A percentile compares a stretch with the other conserved stretches of the same genome.
These are phyloP conservation scores for Cystofilobasidium capitatum DNA, from an alignment of 768 basidiomycete species.

Conservation along the genomic window DNA sequence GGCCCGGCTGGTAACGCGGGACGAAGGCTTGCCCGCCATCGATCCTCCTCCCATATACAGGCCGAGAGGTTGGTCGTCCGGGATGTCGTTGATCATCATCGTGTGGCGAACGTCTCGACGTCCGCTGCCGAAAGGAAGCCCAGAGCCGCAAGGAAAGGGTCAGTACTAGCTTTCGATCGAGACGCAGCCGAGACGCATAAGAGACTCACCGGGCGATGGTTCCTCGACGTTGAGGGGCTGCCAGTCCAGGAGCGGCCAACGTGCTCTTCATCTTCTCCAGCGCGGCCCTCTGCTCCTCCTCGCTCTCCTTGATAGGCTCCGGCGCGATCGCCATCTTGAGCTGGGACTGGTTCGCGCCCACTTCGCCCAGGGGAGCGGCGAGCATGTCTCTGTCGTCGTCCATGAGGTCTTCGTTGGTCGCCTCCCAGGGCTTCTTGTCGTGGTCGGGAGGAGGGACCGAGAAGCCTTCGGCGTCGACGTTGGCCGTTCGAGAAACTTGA, in stretches of 20 bases:
- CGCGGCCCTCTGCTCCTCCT: slow-evolving; percentile 39
- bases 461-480: slow-evolving; percentile 42
- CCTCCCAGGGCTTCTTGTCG: slow-evolving; percentile 39
- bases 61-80: slow-evolving; percentile 34
- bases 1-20: slow-evolving; percentile 10
- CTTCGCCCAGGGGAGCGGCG: slow-evolving; percentile 14
- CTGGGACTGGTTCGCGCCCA: slow-evolving; percentile 14
- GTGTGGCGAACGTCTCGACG: slow-evolving; percentile 41
- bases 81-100: slow-evolving; percentile 32
- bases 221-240: slow-evolving; percentile 28
- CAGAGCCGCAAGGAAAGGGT: background rate
- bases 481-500: background rate
- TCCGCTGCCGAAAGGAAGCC: slow-evolving; percentile 31
- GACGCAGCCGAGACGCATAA: background rate
- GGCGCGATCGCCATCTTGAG: slow-evolving; percentile 38
- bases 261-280: slow-evolving; percentile 39
- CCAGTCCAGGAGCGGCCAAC: slow-evolving; percentile 34
- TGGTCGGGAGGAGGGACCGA: slow-evolving; percentile 41
- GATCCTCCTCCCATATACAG: slow-evolving; percentile 27
- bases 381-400: slow-evolving; percentile 33
- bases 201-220: slow-evolving; percentile 31
- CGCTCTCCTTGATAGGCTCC: slow-evolving; percentile 38
- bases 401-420: slow-evolving; percentile 27
- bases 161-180: background rate
- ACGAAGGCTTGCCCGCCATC: slow-evolving; percentile 12